A percentile compares a stretch with the other conserved stretches of the same genome.
These are phyloP conservation scores for Jaapia argillacea DNA, from an alignment of 768 basidiomycete genomes.

Conservation along the genomic window DNA sequence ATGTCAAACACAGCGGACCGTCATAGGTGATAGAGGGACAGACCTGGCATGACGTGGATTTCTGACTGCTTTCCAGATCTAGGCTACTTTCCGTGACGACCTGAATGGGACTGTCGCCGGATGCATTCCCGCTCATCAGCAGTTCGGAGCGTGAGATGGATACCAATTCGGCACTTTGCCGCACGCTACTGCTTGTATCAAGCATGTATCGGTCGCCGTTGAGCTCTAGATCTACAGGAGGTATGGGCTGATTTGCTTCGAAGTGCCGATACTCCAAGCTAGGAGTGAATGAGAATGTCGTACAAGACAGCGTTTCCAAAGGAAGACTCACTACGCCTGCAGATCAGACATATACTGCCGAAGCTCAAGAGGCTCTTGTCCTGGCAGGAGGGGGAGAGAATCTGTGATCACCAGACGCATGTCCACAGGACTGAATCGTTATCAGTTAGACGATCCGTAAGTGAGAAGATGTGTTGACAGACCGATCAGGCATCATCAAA, in stretches of 20 bases:
- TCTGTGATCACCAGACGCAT: slow-evolving; percentile 37
- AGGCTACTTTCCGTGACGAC: slow-evolving; percentile 36
- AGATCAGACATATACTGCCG: slow-evolving; percentile 30
- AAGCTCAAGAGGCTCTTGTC: slow-evolving; percentile 31
- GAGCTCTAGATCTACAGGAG: slow-evolving; percentile 32
- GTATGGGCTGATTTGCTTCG: no score
- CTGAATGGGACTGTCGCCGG: slow-evolving; percentile 5
- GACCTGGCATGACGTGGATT: slow-evolving; percentile 47
- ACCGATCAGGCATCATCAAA: slow-evolving; percentile 53
- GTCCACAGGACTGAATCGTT: slow-evolving; percentile 40
- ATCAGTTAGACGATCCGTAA: slow-evolving; percentile 1
- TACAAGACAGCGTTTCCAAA: no score
- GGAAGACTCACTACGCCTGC: slow-evolving; percentile 30
- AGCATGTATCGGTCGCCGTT: slow-evolving; percentile 34
- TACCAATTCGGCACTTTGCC: slow-evolving; percentile 26
- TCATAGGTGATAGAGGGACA: no score
- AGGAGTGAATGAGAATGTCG: no score
- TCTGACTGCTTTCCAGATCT: slow-evolving; percentile 46
- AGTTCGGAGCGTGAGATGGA: slow-evolving; percentile 7
- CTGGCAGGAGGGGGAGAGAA: slow-evolving; percentile 14
- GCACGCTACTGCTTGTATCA: slow-evolving; percentile 34
- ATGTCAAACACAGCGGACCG: no score
- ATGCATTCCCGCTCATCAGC: slow-evolving; percentile 1
- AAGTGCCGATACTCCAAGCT: no score
- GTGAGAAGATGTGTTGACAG: slow-evolving; percentile 3